A percentile compares a stretch with the other conserved stretches of the same genome.
Conservation (phyloP, 176 grass and related monocot species). For the Oryza officinalis region DNA sequence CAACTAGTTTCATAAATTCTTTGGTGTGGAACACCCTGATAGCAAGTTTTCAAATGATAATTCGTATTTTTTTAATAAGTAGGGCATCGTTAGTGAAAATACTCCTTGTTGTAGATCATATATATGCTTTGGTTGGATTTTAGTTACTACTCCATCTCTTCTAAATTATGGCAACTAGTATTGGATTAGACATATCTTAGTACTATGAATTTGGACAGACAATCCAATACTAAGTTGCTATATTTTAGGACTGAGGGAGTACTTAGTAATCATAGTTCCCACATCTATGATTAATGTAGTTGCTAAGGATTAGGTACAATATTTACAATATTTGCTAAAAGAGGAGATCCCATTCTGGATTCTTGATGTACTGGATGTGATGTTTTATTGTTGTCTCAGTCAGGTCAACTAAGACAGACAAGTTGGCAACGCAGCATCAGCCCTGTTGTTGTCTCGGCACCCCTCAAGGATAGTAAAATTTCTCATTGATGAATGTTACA, state of each 20-base stretch:
- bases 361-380: neutral
- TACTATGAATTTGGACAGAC: too few species aligned
- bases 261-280: too few species aligned
- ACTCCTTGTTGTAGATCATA: neutral
- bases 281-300: too few species aligned
- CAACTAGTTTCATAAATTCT: neutral
- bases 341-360: constrained; percentile 8
- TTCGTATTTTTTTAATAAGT: neutral
- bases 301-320: too few species aligned
- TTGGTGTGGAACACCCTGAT: too few species aligned
- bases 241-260: too few species aligned
- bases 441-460: neutral
- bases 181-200: too few species aligned
- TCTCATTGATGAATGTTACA: neutral
- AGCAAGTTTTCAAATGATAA: neutral
- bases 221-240: too few species aligned
- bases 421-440: neutral
- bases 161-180: too few species aligned
- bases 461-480: neutral
- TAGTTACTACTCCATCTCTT: too few species aligned
- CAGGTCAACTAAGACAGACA: constrained; percentile 2
- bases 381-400: constrained; percentile 3
- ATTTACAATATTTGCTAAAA: neutral
- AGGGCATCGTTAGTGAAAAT: neutral
- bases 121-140: too few species aligned